A percentile compares a stretch with the other conserved stretches of the same genome.
phyloP scores from a whole-genome alignment of 139 green algal genomes.

The Closterium sp. region DNA sequence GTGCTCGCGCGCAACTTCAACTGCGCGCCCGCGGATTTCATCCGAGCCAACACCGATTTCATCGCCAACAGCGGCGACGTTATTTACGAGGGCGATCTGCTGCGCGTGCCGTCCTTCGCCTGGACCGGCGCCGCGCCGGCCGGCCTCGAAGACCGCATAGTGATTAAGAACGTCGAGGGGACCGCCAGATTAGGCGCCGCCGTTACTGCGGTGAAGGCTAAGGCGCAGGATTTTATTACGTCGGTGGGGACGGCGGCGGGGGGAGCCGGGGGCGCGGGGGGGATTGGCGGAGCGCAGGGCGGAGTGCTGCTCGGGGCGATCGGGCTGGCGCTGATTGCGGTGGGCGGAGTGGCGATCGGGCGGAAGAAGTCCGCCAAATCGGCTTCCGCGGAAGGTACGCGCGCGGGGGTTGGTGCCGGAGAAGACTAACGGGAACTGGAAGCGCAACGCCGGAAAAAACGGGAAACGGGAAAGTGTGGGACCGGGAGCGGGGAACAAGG shows the following conservation, averaged over 20 bases:
- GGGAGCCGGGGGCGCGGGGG: too few relatives aligned
- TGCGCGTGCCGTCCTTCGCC: not conserved
- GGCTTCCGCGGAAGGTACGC: not conserved
- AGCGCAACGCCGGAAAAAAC: too few relatives aligned
- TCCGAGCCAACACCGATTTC: not conserved
- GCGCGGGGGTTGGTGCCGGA: not conserved
- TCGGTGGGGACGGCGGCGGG: not conserved
- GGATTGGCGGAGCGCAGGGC: not conserved
- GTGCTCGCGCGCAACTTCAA: not conserved
- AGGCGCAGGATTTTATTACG: not conserved
- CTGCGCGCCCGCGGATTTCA: not conserved
- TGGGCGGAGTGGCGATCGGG: not conserved
- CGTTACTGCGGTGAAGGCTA: not conserved
- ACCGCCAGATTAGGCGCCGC: not conserved
- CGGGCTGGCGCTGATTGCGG: not conserved
- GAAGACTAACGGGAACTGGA: too few relatives aligned
- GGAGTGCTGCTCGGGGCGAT: not conserved
- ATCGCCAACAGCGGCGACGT: not conserved
- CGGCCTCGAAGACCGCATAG: not conserved
- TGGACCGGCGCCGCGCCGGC: not conserved
- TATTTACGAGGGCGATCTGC: not conserved
- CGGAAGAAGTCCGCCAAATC: not conserved
- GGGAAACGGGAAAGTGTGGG: too few relatives aligned
- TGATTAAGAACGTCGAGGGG: not conserved
- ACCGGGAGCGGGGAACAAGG: not conserved